Evolutionary conservation across 768 basidiomycete species (phyloP).

Genomic region (Thelephora aurantiotincta): DNA sequence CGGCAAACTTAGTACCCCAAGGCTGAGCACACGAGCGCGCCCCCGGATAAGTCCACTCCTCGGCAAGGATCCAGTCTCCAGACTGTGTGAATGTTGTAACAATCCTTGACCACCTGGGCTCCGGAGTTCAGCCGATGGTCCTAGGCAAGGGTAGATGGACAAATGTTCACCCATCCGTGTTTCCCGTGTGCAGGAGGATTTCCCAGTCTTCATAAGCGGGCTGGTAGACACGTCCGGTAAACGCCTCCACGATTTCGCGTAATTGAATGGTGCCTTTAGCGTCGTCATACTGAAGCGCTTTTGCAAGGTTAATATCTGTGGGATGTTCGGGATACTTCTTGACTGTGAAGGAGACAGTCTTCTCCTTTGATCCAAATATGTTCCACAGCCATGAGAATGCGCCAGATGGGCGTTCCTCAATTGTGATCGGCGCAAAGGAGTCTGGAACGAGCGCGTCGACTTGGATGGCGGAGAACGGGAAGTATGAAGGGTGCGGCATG

Average conservation of each 20-base stretch:
- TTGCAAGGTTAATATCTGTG: conserved; percentile 41
- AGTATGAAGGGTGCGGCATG: conserved; percentile 51
- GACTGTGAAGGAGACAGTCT: conserved; percentile 33
- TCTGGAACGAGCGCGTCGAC: conserved; percentile 38
- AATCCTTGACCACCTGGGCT: conserved; percentile 36
- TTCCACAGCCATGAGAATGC: conserved; percentile 46
- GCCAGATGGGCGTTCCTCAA: conserved; percentile 13
- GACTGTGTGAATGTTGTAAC: conserved; percentile 50
- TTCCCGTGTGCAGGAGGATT: conserved; percentile 46
- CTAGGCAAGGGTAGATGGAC: neutral
- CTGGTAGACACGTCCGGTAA: conserved; percentile 35
- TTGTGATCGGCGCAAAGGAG: conserved; percentile 27
- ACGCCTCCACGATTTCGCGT: conserved; percentile 40
- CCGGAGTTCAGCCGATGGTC: conserved; percentile 1
- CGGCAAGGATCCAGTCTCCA: conserved; percentile 41
- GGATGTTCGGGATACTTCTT: conserved; percentile 41
- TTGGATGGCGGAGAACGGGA: conserved; percentile 51
- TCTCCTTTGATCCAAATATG: conserved; percentile 30
- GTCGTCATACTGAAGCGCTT: conserved; percentile 56
- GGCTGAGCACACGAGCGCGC: conserved; percentile 25
- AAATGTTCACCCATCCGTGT: conserved; percentile 42
- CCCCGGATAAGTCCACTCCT: conserved; percentile 70
- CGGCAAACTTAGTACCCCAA: conserved; percentile 29
- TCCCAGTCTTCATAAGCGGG: conserved; percentile 50
- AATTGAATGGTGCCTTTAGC: conserved; percentile 41